Evolutionary conservation across 2,329 filamentous ascomycete species (phyloP).

Genomic region (Fusarium napiforme): DNA sequence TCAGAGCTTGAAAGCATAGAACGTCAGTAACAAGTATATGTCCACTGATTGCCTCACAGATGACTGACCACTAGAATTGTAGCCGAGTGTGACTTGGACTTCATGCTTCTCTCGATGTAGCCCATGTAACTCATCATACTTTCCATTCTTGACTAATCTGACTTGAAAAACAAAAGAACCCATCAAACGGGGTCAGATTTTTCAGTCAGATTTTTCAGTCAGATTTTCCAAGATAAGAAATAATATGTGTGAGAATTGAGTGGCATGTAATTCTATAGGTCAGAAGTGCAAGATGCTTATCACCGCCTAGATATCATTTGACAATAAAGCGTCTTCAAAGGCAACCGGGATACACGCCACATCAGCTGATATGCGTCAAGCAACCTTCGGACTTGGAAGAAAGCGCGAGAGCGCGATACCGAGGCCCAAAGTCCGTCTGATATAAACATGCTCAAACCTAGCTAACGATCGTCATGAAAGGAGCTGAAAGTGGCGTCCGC

Average conservation of each 20-base stretch:
- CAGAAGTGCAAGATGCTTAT: neutral
- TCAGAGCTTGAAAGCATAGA: neutral
- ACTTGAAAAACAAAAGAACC: neutral
- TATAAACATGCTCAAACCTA: neutral
- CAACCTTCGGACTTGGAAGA: conserved; percentile 13
- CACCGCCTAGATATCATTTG: neutral
- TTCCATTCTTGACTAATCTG: neutral
- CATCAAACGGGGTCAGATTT: neutral
- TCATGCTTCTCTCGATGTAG: neutral
- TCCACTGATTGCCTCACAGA: neutral
- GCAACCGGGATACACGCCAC: neutral
- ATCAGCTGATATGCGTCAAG: conserved; percentile 18
- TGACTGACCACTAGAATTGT: neutral
- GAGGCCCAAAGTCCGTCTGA: neutral
- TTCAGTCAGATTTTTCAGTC: neutral
- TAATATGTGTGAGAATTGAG: neutral
- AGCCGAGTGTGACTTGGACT: neutral
- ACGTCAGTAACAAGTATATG: neutral
- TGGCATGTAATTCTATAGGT: neutral
- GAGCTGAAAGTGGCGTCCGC: neutral
- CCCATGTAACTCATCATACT: neutral
- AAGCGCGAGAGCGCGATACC: conserved; percentile 17
- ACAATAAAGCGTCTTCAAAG: neutral
- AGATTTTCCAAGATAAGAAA: neutral
- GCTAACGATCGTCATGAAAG: neutral